phyloP scores from a whole-genome alignment of 345 rosid species.

The Salix caprea region DNA sequence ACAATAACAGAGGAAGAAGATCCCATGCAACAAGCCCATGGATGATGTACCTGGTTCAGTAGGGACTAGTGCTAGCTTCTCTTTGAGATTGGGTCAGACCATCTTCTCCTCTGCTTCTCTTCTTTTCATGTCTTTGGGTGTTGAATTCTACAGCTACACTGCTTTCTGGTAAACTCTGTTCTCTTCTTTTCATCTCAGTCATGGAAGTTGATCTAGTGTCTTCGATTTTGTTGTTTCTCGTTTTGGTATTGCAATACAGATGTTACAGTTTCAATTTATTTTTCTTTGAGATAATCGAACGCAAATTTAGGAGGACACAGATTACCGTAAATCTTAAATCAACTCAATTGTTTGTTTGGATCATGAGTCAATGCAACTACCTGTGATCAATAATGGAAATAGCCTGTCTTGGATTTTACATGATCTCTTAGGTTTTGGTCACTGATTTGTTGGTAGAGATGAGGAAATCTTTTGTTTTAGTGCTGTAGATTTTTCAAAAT shows the following conservation, averaged over 20 bases:
- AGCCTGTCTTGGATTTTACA: background rate
- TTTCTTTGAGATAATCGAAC: background rate
- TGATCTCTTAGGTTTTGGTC: background rate
- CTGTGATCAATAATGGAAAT: background rate
- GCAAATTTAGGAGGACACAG: background rate
- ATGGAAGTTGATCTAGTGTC: background rate
- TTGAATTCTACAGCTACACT: constrained; percentile 79
- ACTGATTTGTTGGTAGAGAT: background rate
- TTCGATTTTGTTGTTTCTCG: background rate
- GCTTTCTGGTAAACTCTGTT: constrained; percentile 62
- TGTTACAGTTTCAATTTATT: background rate
- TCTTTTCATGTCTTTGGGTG: constrained; percentile 79
- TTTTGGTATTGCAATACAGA: background rate
- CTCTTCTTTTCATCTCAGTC: background rate
- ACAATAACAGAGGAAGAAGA: background rate
- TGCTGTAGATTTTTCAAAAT: background rate
- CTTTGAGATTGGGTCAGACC: constrained; percentile 76
- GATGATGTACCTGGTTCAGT: constrained; percentile 66
- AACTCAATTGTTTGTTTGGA: background rate
- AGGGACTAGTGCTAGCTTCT: constrained; percentile 70
- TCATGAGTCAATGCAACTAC: background rate
- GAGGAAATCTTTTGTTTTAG: background rate
- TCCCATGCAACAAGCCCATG: constrained; percentile 34
- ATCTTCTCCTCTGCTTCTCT: constrained; percentile 76
- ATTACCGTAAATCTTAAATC: background rate